Conservation (phyloP, 345 rosid genomes). For the Nasturtium officinale region DNA sequence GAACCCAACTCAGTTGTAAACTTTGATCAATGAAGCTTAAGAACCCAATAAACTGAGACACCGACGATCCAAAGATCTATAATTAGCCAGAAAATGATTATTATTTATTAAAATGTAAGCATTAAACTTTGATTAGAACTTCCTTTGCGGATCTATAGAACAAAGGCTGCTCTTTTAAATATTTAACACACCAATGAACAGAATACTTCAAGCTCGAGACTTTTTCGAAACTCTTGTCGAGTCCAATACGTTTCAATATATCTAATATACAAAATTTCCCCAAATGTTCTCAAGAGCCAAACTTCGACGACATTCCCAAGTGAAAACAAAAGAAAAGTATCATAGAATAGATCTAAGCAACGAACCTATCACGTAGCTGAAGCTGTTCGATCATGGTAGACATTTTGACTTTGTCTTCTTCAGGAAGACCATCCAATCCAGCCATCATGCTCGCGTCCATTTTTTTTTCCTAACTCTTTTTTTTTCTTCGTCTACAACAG, state of each 20-base stretch:
- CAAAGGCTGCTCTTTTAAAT: neutral
- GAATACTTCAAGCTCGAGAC: neutral
- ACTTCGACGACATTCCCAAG: neutral
- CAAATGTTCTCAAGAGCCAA: neutral
- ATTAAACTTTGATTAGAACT: neutral
- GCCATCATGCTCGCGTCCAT: constrained; percentile 89
- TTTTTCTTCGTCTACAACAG: constrained; percentile 12
- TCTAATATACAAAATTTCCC: neutral
- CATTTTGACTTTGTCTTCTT: constrained; percentile 76
- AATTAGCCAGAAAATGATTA: neutral
- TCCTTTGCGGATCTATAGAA: neutral
- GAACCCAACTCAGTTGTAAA: neutral
- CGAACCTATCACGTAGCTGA: constrained; percentile 84
- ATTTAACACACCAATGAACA: neutral
- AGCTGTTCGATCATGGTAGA: constrained; percentile 84
- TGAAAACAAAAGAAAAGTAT: neutral
- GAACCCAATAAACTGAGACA: neutral
- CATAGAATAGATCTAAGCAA: neutral
- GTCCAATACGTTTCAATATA: neutral
- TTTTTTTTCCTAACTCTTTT: neutral
- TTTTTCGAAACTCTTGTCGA: neutral
- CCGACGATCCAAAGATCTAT: neutral
- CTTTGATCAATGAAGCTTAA: neutral
- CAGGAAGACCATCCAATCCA: constrained; percentile 78
- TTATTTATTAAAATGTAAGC: neutral